Evolutionary conservation across 2,329 filamentous ascomycete genomes (phyloP), one percentile per base, ranked within the genome.

Genomic region (Beauveria sp.): DNA sequence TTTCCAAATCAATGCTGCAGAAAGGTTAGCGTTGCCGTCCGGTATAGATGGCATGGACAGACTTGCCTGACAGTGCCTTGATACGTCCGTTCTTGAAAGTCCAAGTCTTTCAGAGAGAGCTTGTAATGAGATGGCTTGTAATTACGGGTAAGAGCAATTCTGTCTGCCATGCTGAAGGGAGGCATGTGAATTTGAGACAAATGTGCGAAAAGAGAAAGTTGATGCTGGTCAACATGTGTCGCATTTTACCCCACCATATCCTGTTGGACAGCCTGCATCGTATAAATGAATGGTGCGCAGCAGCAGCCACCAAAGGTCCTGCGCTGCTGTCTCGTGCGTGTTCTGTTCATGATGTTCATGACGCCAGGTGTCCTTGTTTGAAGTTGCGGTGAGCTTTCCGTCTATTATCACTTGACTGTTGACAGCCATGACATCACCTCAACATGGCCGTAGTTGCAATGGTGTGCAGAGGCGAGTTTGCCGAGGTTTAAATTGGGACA

Each of bases 31-130:
- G 34, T 3, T 20, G 24, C 20, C 38, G 45, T 16, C 8, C 30
- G 38, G 22, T n/a, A n/a, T 6, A 16, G 18, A 4, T 5, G 5
- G 10, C 10, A 26, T 22, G 16, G 16, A 38, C 30, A n/a, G 20
- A 52, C 60, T 38, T 62, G 22, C 60, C 38, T 57, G n/a, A 62
- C 60, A 2, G 46, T 62, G 46, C 60, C 60, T 52, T 62, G 51
- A 14, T 52, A 62, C 16, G 60, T 62, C 60, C 60, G 58, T 38
- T 34, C 16, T 12, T 34, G 20, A 46, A 62, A 62, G 34, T 62
- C 53, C 34, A 62, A 52, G 18, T 62, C 60, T 3, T 20, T 52
- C 14, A 62, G 26, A 3, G 60, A 57, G 24, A 62, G 46, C n/a
- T 52, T 52, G 34, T 62, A 62, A 26, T 62, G 60, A 26, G 34